Evolutionary conservation across 331 rosid genomes (phyloP).

Genomic region (Cydonia oblonga): DNA sequence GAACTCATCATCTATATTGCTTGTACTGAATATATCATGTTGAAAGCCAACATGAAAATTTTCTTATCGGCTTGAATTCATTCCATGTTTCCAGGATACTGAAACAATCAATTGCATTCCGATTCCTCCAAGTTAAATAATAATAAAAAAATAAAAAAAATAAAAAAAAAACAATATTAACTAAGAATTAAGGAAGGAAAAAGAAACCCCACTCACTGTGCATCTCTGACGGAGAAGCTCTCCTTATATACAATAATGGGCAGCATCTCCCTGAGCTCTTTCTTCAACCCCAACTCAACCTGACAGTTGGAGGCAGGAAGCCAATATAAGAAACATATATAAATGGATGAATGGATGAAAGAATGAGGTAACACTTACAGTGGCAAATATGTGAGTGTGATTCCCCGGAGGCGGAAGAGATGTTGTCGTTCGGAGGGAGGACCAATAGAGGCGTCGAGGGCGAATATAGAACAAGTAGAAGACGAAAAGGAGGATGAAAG

Average conservation of each 20-base stretch:
- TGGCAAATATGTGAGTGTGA: constrained; percentile 12
- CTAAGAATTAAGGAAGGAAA: background rate
- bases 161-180: too few relatives aligned
- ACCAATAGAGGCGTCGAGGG: constrained; percentile 53
- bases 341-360: too few relatives aligned
- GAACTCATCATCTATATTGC: too few relatives aligned
- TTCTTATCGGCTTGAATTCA: too few relatives aligned
- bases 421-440: constrained; percentile 38
- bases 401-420: background rate
- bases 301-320: background rate
- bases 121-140: too few relatives aligned
- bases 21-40: too few relatives aligned
- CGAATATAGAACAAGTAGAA: constrained; percentile 69
- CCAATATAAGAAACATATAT: background rate
- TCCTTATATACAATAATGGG: constrained; percentile 63
- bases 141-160: too few relatives aligned
- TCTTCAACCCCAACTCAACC: constrained; percentile 53
- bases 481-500: constrained; percentile 50
- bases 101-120: too few relatives aligned
- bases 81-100: too few relatives aligned
- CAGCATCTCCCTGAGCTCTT: constrained; percentile 76
- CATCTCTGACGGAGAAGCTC: constrained; percentile 71
- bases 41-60: too few relatives aligned
- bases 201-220: constrained; percentile 41
- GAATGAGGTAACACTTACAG: constrained; percentile 16